Conservation (phyloP, 495 filamentous ascomycete genomes). For the Penicillium daleae region DNA sequence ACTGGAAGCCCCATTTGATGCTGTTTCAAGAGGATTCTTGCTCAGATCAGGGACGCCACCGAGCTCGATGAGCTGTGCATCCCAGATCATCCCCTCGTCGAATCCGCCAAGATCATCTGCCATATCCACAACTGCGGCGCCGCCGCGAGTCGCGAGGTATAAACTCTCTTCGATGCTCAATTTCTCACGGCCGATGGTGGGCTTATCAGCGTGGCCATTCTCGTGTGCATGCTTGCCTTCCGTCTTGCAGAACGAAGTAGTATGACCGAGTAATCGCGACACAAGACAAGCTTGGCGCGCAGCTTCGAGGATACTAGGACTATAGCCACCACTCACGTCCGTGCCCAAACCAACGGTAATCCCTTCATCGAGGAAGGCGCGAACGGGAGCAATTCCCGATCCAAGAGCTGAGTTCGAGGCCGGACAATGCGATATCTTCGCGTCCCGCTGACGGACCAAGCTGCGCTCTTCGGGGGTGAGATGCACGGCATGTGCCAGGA, state of each 20-base stretch:
- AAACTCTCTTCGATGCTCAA: slow-evolving; percentile 84
- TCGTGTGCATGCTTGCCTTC: neutral
- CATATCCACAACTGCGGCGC: slow-evolving; percentile 76
- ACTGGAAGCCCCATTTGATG: slow-evolving; percentile 2
- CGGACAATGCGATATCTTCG: slow-evolving; percentile 84
- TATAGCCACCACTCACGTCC: slow-evolving; percentile 87
- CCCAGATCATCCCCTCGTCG: slow-evolving; percentile 85
- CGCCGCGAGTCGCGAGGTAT: slow-evolving; percentile 81
- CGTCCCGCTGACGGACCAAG: slow-evolving; percentile 60
- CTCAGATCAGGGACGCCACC: slow-evolving; percentile 35
- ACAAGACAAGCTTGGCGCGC: slow-evolving; percentile 77
- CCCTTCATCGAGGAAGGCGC: slow-evolving; percentile 71
- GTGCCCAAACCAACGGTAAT: slow-evolving; percentile 84
- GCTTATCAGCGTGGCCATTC: slow-evolving; percentile 12
- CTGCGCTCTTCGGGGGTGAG: slow-evolving; percentile 63
- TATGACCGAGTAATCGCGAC: slow-evolving; percentile 52
- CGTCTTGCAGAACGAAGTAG: neutral
- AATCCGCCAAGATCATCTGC: slow-evolving; percentile 71
- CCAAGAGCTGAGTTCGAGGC: slow-evolving; percentile 80
- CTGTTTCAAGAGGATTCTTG: slow-evolving; percentile 15
- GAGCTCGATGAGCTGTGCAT: slow-evolving; percentile 78
- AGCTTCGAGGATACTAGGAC: slow-evolving; percentile 75
- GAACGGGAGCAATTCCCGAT: slow-evolving; percentile 72
- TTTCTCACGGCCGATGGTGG: slow-evolving; percentile 47
- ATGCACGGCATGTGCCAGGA: slow-evolving; percentile 88